Evolutionary conservation across 192 early-diverging fungal species (phyloP).

Genomic region (Backusella sp.): DNA sequence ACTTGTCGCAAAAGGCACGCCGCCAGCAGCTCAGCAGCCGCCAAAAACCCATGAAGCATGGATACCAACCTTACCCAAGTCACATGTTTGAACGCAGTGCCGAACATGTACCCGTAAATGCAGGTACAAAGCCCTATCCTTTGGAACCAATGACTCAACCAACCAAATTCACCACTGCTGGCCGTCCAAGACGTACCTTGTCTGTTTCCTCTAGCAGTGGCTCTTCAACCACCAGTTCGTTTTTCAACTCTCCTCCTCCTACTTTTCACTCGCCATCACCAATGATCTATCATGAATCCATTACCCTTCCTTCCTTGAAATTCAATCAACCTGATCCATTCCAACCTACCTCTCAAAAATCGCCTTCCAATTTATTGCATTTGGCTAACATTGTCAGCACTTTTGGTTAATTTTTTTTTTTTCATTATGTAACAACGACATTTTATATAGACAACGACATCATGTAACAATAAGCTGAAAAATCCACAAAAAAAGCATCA

Average conservation of each 20-base stretch:
- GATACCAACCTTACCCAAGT: not conserved
- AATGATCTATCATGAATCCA: not conserved
- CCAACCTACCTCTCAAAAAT: not conserved
- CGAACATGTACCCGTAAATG: not conserved
- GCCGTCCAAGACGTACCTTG: not conserved
- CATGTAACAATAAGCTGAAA: not conserved
- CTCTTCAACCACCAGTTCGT: not conserved
- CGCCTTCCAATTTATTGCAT: not conserved
- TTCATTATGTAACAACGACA: not conserved
- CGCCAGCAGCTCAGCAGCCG: constrained; percentile 27
- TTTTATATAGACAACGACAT: not conserved
- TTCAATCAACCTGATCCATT: not conserved
- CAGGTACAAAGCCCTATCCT: constrained; percentile 1
- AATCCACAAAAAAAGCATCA: not conserved
- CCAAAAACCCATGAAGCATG: not conserved
- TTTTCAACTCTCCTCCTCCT: not conserved
- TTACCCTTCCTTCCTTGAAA: not conserved
- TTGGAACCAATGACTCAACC: not conserved
- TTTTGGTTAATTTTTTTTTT: constrained; percentile 18
- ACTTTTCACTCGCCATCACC: constrained; percentile 1
- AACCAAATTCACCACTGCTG: not conserved
- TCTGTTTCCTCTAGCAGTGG: constrained; percentile 8
- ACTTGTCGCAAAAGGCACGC: constrained; percentile 66
- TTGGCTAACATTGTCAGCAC: constrained; percentile 18
- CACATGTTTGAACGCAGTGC: not conserved